phyloP scores from a whole-genome alignment of 208 protist genomes.

The Phytomonas francai region DNA sequence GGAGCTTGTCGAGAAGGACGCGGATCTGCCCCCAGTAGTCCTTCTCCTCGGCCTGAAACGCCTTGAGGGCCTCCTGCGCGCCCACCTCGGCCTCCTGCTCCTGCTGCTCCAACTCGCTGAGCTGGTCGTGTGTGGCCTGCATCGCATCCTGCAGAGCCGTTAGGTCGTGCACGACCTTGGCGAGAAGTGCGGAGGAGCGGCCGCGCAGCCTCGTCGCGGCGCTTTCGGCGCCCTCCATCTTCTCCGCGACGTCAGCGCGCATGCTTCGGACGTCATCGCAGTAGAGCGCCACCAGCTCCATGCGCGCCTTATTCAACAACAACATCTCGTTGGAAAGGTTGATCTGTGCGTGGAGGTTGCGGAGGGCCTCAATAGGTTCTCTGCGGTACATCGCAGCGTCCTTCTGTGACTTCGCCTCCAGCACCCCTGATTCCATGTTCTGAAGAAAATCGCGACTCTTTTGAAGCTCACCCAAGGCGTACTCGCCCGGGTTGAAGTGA shows the following conservation, averaged over 20 bases:
- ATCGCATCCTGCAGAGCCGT: conserved; percentile 18
- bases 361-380: conserved; percentile 46
- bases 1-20: conserved; percentile 27
- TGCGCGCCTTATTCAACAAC: conserved; percentile 74
- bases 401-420: conserved; percentile 40
- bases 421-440: conserved; percentile 49
- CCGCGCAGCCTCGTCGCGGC: conserved; percentile 24
- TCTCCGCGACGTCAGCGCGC: conserved; percentile 25
- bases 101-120: conserved; percentile 23
- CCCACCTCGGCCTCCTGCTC: conserved; percentile 28
- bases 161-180: conserved; percentile 48
- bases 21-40: conserved; percentile 40
- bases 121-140: conserved; percentile 17
- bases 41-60: conserved; percentile 36
- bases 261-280: conserved; percentile 50
- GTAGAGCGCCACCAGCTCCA: conserved; percentile 54
- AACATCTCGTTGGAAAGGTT: conserved; percentile 79
- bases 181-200: conserved; percentile 30
- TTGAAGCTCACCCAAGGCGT: conserved; percentile 48
- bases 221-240: conserved; percentile 48
- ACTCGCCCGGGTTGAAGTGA: conserved; percentile 61
- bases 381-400: conserved; percentile 52
- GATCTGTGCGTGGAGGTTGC: conserved; percentile 61
- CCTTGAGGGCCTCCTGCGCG: conserved; percentile 18
- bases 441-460: conserved; percentile 51